Evolutionary conservation across 352 stramenopile genomes (phyloP).

Genomic region (Globisporangium apiculatum): DNA sequence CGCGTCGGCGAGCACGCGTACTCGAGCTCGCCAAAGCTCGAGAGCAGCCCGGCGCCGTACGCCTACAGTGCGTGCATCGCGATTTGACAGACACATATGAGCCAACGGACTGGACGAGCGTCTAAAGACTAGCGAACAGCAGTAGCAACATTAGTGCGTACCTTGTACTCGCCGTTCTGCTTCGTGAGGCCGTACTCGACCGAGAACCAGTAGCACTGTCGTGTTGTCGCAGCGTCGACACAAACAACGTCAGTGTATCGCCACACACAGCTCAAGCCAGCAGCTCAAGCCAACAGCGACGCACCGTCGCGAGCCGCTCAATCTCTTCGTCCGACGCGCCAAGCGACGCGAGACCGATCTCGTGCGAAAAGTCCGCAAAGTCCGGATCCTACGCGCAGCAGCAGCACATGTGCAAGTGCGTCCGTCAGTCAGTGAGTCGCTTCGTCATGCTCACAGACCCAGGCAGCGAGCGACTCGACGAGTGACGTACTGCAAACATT

Average conservation of each 20-base stretch:
- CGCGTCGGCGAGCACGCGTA: constrained; percentile 85
- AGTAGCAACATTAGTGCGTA: no score
- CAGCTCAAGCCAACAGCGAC: no score
- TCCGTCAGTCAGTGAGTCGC: neutral
- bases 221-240: no score
- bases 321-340: constrained; percentile 96
- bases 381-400: constrained; percentile 76
- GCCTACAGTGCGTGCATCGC: no score
- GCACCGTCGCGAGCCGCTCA: constrained; percentile 84
- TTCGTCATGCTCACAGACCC: neutral
- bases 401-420: no score
- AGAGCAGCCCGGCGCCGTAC: constrained; percentile 95
- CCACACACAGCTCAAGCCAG: no score
- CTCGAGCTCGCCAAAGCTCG: constrained; percentile 96
- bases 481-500: constrained; percentile 88
- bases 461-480: neutral
- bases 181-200: constrained; percentile 96
- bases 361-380: constrained; percentile 96
- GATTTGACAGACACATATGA: no score
- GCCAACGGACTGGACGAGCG: no score
- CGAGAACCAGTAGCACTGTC: constrained; percentile 96
- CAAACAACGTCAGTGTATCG: no score
- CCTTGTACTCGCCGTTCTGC: constrained; percentile 91
- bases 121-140: no score
- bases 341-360: constrained; percentile 95